phyloP scores from a whole-genome alignment of 2,329 filamentous ascomycete species.

The Fusarium lateritium region DNA sequence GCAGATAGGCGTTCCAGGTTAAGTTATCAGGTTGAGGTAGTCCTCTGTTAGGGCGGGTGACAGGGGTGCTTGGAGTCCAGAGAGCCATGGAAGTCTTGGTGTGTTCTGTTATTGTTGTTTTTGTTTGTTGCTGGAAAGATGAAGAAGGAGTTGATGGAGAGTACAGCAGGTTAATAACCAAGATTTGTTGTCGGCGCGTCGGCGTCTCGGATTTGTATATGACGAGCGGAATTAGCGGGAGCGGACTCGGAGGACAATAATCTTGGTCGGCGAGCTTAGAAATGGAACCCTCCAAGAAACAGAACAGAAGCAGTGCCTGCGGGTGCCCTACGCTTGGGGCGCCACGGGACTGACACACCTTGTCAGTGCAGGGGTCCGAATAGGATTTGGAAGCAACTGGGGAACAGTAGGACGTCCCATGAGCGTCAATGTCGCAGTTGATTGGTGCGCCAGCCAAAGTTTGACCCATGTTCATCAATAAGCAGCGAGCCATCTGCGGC shows the following conservation, averaged over 20 bases:
- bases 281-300: constrained; percentile 40
- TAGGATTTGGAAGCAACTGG: constrained; percentile 35
- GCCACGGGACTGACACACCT: constrained; percentile 33
- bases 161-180: constrained; percentile 22
- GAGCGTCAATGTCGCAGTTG: constrained; percentile 30
- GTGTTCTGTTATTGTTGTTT: constrained; percentile 1
- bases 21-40: constrained; percentile 56
- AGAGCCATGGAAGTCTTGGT: constrained; percentile 45
- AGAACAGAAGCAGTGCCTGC: constrained; percentile 32
- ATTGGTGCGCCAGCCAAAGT: constrained; percentile 48
- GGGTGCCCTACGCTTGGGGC: constrained; percentile 34
- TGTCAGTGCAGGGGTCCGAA: constrained; percentile 35
- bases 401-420: constrained; percentile 38
- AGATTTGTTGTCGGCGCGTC: constrained; percentile 28
- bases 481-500: constrained; percentile 35
- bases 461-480: constrained; percentile 42
- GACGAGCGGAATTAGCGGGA: constrained; percentile 38
- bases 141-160: constrained; percentile 20
- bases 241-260: constrained; percentile 31
- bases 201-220: constrained; percentile 44
- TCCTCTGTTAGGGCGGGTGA: constrained; percentile 46
- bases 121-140: constrained; percentile 27
- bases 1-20: constrained; percentile 56
- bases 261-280: constrained; percentile 37
- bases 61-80: constrained; percentile 44